phyloP scores from a whole-genome alignment of 2,329 filamentous ascomycete species.

The Xylaria sp. region DNA sequence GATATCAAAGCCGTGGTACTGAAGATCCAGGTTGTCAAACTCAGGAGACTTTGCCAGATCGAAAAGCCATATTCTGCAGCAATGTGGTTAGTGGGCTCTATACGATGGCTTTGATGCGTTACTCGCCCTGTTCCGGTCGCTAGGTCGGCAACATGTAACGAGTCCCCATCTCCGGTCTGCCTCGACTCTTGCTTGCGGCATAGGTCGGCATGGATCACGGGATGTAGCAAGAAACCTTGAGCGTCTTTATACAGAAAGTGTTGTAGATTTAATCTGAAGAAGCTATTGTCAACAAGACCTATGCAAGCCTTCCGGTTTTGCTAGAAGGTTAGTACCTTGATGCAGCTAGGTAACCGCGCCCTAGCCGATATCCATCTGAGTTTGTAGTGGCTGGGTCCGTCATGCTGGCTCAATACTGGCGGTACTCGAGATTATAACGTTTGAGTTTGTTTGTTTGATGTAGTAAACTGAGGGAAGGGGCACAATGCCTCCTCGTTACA shows the following conservation, averaged over 20 bases:
- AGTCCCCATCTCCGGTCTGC: background rate
- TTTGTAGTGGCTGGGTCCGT: background rate
- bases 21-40: conserved; percentile 6
- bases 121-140: conserved; percentile 26
- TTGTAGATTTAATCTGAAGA: conserved; percentile 20
- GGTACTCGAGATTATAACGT: background rate
- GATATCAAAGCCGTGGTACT: conserved; percentile 25
- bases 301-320: background rate
- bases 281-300: background rate
- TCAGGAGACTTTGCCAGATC: conserved; percentile 21
- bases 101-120: background rate
- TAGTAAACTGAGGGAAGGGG: background rate
- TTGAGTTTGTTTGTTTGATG: background rate
- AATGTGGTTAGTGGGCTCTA: background rate
- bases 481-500: background rate
- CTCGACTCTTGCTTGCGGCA: background rate
- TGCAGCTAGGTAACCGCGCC: conserved; percentile 12
- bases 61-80: conserved; percentile 19
- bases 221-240: conserved; percentile 21
- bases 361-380: conserved; percentile 16
- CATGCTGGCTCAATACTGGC: background rate
- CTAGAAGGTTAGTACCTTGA: conserved; percentile 11
- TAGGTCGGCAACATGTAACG: conserved; percentile 11
- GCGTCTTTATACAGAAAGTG: conserved; percentile 23
- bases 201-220: conserved; percentile 12